These are phyloP conservation scores for Rhamnella rubrinervis DNA, from an alignment of 331 rosid genomes.

Conservation along the genomic window DNA sequence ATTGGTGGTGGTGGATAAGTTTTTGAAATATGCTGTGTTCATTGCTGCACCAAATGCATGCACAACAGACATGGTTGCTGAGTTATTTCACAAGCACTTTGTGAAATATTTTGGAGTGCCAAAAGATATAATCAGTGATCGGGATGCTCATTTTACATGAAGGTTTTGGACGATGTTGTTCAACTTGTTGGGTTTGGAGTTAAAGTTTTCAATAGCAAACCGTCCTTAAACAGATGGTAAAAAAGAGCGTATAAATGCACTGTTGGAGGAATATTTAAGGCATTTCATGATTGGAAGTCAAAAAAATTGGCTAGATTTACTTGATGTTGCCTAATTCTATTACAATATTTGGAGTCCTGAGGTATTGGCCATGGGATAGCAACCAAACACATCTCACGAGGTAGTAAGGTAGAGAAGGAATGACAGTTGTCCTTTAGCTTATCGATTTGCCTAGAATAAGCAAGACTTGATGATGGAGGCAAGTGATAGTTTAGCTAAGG, in stretches of 20 bases:
- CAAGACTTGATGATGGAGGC: not conserved
- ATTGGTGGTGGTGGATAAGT: not conserved
- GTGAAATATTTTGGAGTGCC: not conserved
- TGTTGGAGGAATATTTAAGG: too few relatives aligned
- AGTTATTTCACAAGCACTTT: not conserved
- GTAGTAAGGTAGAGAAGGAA: too few relatives aligned
- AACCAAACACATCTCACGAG: too few relatives aligned
- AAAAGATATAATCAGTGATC: not conserved
- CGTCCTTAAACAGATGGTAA: not conserved
- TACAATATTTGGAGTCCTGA: too few relatives aligned
- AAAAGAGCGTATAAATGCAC: not conserved
- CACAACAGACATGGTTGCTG: not conserved
- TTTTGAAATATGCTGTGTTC: not conserved
- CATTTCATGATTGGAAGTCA: too few relatives aligned
- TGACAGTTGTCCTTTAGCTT: not conserved
- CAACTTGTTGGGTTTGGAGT: not conserved
- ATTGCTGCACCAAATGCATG: not conserved
- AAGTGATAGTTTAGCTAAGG: not conserved
- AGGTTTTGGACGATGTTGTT: constrained; percentile 5
- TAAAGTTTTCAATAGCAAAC: not conserved
- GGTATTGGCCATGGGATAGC: too few relatives aligned
- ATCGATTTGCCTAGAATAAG: not conserved
- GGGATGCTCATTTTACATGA: not conserved
- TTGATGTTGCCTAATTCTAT: too few relatives aligned
- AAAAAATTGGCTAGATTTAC: too few relatives aligned